phyloP scores from a whole-genome alignment of 108 stramenopile genomes.

The Pseudonitzschia multiseries region DNA sequence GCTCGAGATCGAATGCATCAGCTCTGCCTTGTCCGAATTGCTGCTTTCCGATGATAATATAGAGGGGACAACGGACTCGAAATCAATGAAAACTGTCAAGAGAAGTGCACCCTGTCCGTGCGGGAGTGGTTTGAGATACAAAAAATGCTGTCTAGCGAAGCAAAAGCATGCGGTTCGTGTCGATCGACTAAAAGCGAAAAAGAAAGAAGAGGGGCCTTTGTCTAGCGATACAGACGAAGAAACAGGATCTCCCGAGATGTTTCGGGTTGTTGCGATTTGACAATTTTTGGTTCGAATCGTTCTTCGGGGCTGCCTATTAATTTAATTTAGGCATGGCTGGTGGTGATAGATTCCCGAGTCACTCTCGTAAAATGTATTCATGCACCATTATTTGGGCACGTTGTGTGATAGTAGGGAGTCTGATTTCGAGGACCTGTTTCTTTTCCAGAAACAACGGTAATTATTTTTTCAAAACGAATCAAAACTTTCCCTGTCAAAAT shows the following conservation, averaged over 20 bases:
- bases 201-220: neutral
- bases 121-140: conserved; percentile 58
- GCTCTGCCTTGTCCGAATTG: neutral
- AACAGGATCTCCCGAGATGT: conserved; percentile 30
- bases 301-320: too few relatives aligned
- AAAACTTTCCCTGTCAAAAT: too few relatives aligned
- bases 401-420: too few relatives aligned
- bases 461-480: too few relatives aligned
- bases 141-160: conserved; percentile 62
- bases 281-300: too few relatives aligned
- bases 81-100: conserved; percentile 10
- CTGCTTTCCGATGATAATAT: conserved; percentile 2
- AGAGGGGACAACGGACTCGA: neutral
- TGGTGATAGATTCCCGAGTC: too few relatives aligned
- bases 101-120: conserved; percentile 67
- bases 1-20: neutral
- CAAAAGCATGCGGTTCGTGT: conserved; percentile 38
- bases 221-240: conserved; percentile 26
- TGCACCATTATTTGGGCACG: too few relatives aligned
- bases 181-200: conserved; percentile 25
- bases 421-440: too few relatives aligned
- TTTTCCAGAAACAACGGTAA: too few relatives aligned
- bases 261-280: conserved; percentile 57
- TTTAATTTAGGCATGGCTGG: too few relatives aligned
- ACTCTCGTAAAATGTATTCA: too few relatives aligned